Evolutionary conservation across 1,284 basidiomycete genomes (phyloP).

Genomic region (Leccinum colubrinum): DNA sequence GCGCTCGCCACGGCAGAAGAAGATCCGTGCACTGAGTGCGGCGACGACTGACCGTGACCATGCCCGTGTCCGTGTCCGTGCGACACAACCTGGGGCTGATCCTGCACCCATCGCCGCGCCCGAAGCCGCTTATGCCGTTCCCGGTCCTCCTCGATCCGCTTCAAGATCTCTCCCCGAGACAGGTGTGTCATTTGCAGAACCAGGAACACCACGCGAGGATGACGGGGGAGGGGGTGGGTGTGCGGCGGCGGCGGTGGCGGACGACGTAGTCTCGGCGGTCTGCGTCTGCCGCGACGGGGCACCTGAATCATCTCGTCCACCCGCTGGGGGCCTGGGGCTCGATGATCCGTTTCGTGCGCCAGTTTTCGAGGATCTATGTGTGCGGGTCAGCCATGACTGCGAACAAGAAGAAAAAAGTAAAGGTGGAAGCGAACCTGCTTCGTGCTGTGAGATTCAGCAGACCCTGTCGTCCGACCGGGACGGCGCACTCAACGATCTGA

Average conservation of each 20-base stretch:
- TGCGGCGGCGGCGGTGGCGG: no score
- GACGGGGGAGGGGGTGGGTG: background rate
- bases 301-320: background rate
- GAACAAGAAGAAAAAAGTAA: background rate
- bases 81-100: conserved; percentile 30
- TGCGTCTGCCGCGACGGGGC: background rate
- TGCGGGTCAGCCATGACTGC: background rate
- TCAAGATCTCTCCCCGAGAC: conserved; percentile 70
- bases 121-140: conserved; percentile 92
- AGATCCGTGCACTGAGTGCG: background rate
- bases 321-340: background rate
- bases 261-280: background rate
- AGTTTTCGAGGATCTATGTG: background rate
- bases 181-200: conserved; percentile 34
- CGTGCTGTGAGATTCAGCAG: no score
- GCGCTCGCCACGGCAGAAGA: background rate
- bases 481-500: no score
- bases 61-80: conserved; percentile 8
- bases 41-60: background rate
- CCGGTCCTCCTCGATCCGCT: conserved; percentile 92
- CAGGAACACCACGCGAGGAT: conserved; percentile 5
- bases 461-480: no score
- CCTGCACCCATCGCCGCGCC: conserved; percentile 92
- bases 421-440: background rate
- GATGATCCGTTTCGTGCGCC: background rate